These are phyloP conservation scores for Hirsutella thompsonii DNA, from an alignment of 2,329 filamentous ascomycete genomes.

Conservation along the genomic window DNA sequence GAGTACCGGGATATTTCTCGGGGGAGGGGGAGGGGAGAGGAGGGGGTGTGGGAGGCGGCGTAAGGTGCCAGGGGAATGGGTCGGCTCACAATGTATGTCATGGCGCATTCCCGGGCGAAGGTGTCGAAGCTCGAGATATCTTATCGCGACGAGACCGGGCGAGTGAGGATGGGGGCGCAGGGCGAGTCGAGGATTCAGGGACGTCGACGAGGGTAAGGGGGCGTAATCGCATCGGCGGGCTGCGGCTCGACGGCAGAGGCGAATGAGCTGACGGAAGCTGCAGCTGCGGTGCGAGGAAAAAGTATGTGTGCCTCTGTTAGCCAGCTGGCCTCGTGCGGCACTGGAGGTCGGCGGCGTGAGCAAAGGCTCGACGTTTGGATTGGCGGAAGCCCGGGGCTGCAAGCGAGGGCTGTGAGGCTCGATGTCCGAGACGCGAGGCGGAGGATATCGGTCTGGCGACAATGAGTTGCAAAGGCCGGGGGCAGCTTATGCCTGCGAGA, in stretches of 20 bases:
- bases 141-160: constrained; percentile 5
- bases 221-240: neutral
- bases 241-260: neutral
- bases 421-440: too few species aligned
- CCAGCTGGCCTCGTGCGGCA: neutral
- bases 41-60: constrained; percentile 1
- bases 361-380: neutral
- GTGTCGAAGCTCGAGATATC: constrained; percentile 6
- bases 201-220: neutral
- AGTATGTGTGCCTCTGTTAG: neutral
- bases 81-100: constrained; percentile 26
- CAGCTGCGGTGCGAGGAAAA: constrained; percentile 1
- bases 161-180: neutral
- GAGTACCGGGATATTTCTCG: constrained; percentile 5
- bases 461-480: too few species aligned
- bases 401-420: too few species aligned
- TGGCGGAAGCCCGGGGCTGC: neutral
- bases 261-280: neutral
- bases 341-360: neutral
- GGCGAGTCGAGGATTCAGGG: neutral
- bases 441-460: too few species aligned
- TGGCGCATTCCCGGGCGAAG: constrained; percentile 16
- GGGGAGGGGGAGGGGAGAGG: too few species aligned
- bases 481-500: too few species aligned
- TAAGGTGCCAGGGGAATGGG: constrained; percentile 4